Conservation (phyloP, 2,329 filamentous ascomycete genomes). For the Parascedosporium putredinis region DNA sequence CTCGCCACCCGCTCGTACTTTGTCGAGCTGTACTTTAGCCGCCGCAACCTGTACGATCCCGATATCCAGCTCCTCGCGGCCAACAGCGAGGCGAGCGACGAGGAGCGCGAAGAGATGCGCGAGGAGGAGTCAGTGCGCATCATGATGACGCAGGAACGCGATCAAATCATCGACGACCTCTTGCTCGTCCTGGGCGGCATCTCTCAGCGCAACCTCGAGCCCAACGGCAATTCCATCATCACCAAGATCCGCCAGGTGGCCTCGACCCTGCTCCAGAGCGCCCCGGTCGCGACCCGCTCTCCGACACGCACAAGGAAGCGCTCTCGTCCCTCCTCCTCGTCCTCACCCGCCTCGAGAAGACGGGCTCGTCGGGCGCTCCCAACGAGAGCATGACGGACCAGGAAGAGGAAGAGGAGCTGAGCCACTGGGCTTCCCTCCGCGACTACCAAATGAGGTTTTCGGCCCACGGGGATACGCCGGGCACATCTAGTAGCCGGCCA, state of each 20-base stretch:
- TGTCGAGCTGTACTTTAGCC: slow-evolving; percentile 74
- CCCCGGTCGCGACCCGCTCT: slow-evolving; percentile 25
- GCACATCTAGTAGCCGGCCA: not conserved
- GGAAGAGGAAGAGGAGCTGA: slow-evolving; percentile 66
- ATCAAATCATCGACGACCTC: slow-evolving; percentile 71
- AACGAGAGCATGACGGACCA: slow-evolving; percentile 35
- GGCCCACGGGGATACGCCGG: slow-evolving; percentile 44
- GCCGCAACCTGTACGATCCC: slow-evolving; percentile 53
- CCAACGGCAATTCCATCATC: slow-evolving; percentile 55
- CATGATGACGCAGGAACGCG: slow-evolving; percentile 64
- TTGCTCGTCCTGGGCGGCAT: slow-evolving; percentile 66
- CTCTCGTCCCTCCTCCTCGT: slow-evolving; percentile 64
- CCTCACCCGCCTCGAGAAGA: slow-evolving; percentile 62
- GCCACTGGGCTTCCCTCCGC: slow-evolving; percentile 67
- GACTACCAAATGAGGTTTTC: slow-evolving; percentile 68
- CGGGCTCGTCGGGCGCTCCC: slow-evolving; percentile 28
- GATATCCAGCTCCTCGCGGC: slow-evolving; percentile 19
- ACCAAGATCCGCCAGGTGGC: slow-evolving; percentile 80
- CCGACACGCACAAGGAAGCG: slow-evolving; percentile 56
- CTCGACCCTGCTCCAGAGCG: slow-evolving; percentile 45
- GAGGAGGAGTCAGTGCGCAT: slow-evolving; percentile 41
- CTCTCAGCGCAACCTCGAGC: slow-evolving; percentile 75
- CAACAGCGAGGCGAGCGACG: slow-evolving; percentile 24
- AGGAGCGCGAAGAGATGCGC: slow-evolving; percentile 26
- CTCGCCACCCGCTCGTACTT: slow-evolving; percentile 74